These are phyloP conservation scores for Aspergillus calidoustus DNA, from an alignment of 2,329 filamentous ascomycete genomes.

Conservation along the genomic window DNA sequence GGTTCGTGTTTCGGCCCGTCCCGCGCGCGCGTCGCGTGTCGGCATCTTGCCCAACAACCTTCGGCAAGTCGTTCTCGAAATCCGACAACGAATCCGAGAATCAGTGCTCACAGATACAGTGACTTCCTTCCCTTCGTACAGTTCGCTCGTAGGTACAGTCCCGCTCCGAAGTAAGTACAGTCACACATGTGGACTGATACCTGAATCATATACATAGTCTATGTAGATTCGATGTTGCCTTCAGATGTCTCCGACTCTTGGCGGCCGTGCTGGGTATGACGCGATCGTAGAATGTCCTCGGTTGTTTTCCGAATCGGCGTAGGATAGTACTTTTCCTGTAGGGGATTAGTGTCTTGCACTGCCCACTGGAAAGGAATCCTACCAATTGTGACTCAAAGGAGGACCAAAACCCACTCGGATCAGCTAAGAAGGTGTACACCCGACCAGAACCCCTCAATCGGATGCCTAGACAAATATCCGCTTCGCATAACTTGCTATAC, in stretches of 20 bases:
- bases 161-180: no score
- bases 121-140: no score
- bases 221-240: slow-evolving; percentile 9
- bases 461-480: slow-evolving; percentile 10
- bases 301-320: slow-evolving; percentile 7
- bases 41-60: no score
- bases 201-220: no score
- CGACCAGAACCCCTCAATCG: slow-evolving; percentile 5
- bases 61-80: no score
- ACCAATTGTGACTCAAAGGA: slow-evolving; percentile 11
- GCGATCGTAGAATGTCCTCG: neutral
- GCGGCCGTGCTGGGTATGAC: slow-evolving; percentile 6
- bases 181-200: no score
- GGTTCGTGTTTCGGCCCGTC: no score
- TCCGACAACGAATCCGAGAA: no score
- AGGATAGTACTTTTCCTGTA: slow-evolving; percentile 9
- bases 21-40: no score
- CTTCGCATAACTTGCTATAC: slow-evolving; percentile 15
- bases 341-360: slow-evolving; percentile 6
- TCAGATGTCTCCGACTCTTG: slow-evolving; percentile 11
- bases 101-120: no score
- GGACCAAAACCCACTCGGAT: slow-evolving; percentile 15
- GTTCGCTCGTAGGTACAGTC: no score
- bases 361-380: neutral
- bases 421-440: slow-evolving; percentile 10